phyloP scores from a whole-genome alignment of 352 stramenopile species.

The Elongisporangium anandrum region DNA sequence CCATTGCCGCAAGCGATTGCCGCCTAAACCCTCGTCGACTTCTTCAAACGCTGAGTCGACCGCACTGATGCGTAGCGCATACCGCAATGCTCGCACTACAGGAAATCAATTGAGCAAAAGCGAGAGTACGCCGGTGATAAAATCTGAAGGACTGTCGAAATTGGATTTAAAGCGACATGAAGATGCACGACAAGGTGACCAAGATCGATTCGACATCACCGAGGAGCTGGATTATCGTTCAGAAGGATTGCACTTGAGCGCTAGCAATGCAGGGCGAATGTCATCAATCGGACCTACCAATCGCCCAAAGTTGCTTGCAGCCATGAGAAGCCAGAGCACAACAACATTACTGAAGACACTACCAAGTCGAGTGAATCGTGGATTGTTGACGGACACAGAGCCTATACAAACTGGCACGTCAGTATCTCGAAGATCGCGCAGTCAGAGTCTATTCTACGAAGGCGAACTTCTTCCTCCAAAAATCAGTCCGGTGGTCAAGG shows the following conservation, averaged over 20 bases:
- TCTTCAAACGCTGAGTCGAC: background rate
- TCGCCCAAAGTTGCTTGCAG: background rate
- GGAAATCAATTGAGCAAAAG: conserved; percentile 3
- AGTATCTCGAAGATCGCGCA: background rate
- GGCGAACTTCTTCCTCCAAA: background rate
- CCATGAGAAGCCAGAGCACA: conserved; percentile 3
- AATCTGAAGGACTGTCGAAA: background rate
- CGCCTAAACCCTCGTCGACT: conserved; percentile 6
- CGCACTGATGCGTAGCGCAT: background rate
- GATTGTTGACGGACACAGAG: background rate
- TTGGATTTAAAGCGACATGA: background rate
- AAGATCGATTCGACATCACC: background rate
- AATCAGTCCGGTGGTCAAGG: background rate
- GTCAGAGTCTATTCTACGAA: background rate
- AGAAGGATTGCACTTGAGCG: background rate
- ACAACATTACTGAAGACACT: background rate
- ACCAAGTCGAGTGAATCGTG: background rate
- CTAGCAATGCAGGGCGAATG: background rate
- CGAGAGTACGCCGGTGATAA: conserved; percentile 4
- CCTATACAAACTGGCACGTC: background rate
- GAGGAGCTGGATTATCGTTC: background rate
- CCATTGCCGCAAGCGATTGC: conserved; percentile 33
- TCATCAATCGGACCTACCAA: background rate
- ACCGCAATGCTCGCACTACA: background rate
- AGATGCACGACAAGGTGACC: background rate